Evolutionary conservation across 1,139 yeast genomes (phyloP).

Genomic region (Blastobotrys malaysiensis): DNA sequence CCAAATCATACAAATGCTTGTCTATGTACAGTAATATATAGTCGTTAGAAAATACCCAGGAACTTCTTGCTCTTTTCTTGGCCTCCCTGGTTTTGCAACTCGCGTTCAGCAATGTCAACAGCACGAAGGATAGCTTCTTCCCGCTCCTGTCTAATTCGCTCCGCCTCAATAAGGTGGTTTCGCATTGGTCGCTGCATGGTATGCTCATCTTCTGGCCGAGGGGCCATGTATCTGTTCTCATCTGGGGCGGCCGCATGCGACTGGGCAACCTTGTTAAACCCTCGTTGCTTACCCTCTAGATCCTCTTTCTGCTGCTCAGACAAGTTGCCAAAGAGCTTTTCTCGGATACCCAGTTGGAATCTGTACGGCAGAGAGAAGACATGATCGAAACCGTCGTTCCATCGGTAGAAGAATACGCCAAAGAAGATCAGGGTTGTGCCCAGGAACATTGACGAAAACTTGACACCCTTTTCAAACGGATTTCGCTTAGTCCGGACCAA

Average conservation of each 20-base stretch:
- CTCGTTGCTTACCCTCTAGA: slow-evolving; percentile 41
- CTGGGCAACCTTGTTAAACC: slow-evolving; percentile 21
- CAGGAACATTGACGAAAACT: slow-evolving; percentile 22
- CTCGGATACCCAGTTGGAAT: slow-evolving; percentile 51
- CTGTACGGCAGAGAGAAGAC: slow-evolving; percentile 66
- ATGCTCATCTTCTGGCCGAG: slow-evolving; percentile 25
- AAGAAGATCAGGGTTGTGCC: slow-evolving; percentile 26
- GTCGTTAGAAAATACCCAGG: slow-evolving; percentile 10
- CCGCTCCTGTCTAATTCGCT: slow-evolving; percentile 59
- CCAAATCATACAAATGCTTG: not conserved
- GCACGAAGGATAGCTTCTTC: slow-evolving; percentile 63
- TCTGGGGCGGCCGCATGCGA: slow-evolving; percentile 11
- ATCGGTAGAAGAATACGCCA: slow-evolving; percentile 66
- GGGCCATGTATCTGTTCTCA: slow-evolving; percentile 12
- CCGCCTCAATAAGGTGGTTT: slow-evolving; percentile 72
- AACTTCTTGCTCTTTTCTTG: slow-evolving; percentile 8
- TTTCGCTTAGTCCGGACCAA: slow-evolving; percentile 54
- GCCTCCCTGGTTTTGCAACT: not conserved
- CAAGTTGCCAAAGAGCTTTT: slow-evolving; percentile 47
- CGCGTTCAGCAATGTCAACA: slow-evolving; percentile 42
- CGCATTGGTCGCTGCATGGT: slow-evolving; percentile 64
- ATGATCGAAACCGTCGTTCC: slow-evolving; percentile 83
- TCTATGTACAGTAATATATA: not conserved
- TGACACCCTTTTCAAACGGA: slow-evolving; percentile 46
- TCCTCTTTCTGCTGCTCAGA: slow-evolving; percentile 60